phyloP scores from a whole-genome alignment of 768 basidiomycete species.

The Mycena rebaudengoi region DNA sequence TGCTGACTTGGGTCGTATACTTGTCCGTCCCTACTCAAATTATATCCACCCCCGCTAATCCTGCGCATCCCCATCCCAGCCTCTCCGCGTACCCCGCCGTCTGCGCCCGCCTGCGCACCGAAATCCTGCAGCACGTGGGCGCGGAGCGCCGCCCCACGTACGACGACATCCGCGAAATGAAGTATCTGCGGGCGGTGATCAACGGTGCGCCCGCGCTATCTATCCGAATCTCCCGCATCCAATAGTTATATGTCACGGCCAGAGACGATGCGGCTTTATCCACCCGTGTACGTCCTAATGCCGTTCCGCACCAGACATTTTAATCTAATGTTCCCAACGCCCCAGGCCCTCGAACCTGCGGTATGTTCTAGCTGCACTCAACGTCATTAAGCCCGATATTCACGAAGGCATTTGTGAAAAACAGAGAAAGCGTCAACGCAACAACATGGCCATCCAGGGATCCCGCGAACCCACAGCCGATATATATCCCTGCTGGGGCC shows the following conservation, averaged over 20 bases:
- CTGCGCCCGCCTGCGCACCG: slow-evolving; percentile 51
- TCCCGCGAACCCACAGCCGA: slow-evolving; percentile 39
- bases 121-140: slow-evolving; percentile 58
- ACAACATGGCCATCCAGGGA: slow-evolving; percentile 37
- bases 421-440: slow-evolving; percentile 31
- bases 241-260: too few species aligned
- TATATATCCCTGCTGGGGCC: slow-evolving; percentile 50
- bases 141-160: slow-evolving; percentile 54
- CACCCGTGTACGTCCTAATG: slow-evolving; percentile 54
- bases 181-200: slow-evolving; percentile 56
- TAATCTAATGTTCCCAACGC: not conserved
- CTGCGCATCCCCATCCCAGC: not conserved
- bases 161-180: slow-evolving; percentile 66
- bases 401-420: not conserved
- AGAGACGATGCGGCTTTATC: slow-evolving; percentile 63
- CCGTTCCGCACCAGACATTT: not conserved
- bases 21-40: not conserved
- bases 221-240: not conserved
- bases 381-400: not conserved
- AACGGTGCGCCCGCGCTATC: slow-evolving; percentile 7
- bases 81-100: slow-evolving; percentile 6
- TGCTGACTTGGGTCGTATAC: slow-evolving; percentile 8
- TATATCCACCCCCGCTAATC: not conserved
- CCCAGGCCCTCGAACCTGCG: slow-evolving; percentile 37
- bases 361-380: not conserved